Evolutionary conservation across 805 yeast genomes (phyloP), one percentile per base, ranked within the genome.

Genomic region (Pichia pseudocactophila): DNA sequence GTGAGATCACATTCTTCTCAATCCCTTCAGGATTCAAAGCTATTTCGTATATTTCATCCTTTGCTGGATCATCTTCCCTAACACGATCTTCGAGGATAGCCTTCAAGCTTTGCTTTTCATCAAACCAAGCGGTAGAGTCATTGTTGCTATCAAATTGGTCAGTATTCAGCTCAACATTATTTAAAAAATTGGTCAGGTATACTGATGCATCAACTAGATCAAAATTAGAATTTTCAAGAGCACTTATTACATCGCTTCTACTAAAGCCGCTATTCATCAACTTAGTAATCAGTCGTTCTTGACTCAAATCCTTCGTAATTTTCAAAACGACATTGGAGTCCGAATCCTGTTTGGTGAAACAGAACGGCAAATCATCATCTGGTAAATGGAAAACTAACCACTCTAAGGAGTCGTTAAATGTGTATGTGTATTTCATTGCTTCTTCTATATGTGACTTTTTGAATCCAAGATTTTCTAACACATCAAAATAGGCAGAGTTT

Each of bases 301-400:
- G 55, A 41, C 71, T 68, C 31, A 78, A 54, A 49, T 76, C 72
- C 10, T 69, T 70, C 4, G 80, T 64, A 28, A 71, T 62, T 46
- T 73, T 82, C 34, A 82, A 66, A 41, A 73, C 69, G 19, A 78
- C 71, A 37, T 72, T 74, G 0, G 81, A 66, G 50, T 80, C 87
- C 36, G 70, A 70, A 18, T 71, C 69, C 33, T 74, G 63, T 46
- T 79, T 77, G 15, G 71, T 69, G 53, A 83, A 83, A 37, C 69
- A 65, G 0, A 63, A 50, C 0, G 98, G 98, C 27, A 90, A 65
- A 54, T 90, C 98, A 56, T 89, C 97, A 49, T 92, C 97, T 0
- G 97, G 97, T 3, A 90, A 75, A 54, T 90, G 92, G 50, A 89
- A 80, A 10, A 90, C 62, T 16, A 90, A 70, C 90, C 92, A 83